Evolutionary conservation across 2,329 filamentous ascomycete genomes (phyloP).

Genomic region (Colletotrichum lentis): DNA sequence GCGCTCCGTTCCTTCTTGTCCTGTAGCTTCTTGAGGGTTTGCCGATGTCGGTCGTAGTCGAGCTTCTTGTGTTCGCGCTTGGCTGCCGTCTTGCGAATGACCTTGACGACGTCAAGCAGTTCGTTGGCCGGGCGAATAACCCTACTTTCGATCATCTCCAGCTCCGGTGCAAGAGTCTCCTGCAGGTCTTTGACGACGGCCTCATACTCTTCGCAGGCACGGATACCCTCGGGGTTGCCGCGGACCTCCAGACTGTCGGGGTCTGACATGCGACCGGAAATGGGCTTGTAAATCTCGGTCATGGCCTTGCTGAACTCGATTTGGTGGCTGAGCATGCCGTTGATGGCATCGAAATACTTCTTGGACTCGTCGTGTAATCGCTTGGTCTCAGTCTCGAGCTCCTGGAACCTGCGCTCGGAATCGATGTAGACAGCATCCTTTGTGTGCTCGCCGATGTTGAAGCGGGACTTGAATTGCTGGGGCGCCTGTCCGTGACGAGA

Average conservation of each 20-base stretch:
- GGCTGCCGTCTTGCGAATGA: slow-evolving; percentile 83
- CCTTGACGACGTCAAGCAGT: slow-evolving; percentile 92
- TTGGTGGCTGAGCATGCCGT: slow-evolving; percentile 96
- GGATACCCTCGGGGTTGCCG: slow-evolving; percentile 91
- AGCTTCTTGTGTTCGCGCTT: slow-evolving; percentile 98
- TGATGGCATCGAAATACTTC: slow-evolving; percentile 98
- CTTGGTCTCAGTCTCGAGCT: slow-evolving; percentile 95
- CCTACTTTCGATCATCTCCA: slow-evolving; percentile 95
- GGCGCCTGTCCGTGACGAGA: slow-evolving; percentile 67
- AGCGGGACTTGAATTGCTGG: slow-evolving; percentile 88
- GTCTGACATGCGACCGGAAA: slow-evolving; percentile 94
- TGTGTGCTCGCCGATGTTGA: slow-evolving; percentile 94
- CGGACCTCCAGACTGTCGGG: slow-evolving; percentile 82
- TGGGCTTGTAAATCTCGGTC: slow-evolving; percentile 97
- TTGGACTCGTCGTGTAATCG: slow-evolving; percentile 95
- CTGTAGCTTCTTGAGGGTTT: slow-evolving; percentile 88
- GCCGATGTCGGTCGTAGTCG: slow-evolving; percentile 89
- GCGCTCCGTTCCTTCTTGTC: slow-evolving; percentile 96
- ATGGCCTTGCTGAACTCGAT: slow-evolving; percentile 98
- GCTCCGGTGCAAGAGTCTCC: slow-evolving; percentile 84
- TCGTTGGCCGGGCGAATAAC: slow-evolving; percentile 94
- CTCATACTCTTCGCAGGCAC: slow-evolving; percentile 96
- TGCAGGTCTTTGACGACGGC: slow-evolving; percentile 88
- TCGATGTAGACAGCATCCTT: slow-evolving; percentile 96
- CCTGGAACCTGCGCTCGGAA: slow-evolving; percentile 90